Base-by-base conservation (phyloP, 257 asterid species). In the Voacanga thouarsii region DNA sequence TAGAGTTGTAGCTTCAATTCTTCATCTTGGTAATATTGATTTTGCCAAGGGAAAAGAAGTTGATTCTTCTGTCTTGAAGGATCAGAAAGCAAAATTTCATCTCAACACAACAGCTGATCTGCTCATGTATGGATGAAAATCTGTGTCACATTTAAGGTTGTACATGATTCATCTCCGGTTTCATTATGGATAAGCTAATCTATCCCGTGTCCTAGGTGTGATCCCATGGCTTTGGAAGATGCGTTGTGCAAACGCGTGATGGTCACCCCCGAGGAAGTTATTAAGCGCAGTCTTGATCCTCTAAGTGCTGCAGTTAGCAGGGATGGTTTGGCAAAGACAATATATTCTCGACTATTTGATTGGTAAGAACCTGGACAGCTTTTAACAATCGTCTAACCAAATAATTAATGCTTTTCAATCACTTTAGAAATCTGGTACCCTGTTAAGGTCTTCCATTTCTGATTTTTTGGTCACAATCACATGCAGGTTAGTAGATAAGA, bases 211-310 rank as follows among this genome's bases (percentile, higher is more conserved):
- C 81, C 67, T 82, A 94, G 98, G 97, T 94, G 99, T 81, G 93
- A 94, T 89, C 89, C 91, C 60, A 86, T 77, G 81, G 95, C 88
- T 75, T 81, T 94, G 89, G 96, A 92, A 89, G 99, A 94, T 88
- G 99, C 98, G 70, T 75, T 94, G 74, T 91, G 97, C 85, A 92
- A 94, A 92, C 96, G 99, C 82, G 97, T 94, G 84, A 94, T 94
- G 99, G 79, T 94, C 85, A 94, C 99, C 75, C 99, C 99, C 6
- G 99, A 94, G 88, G 99, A 94, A 90, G 96, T 94, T 79, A 94
- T 94, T 61, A 94, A 92, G 87, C 90, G 99, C 80, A 87, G 99
- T 86, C 99, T 94, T 76, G 99, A 94, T 87, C 99, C 97, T 83
- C 89, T 87, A 79, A 91, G 96, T 84, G 99, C 99, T 44, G 89